Base-by-base conservation (phyloP, 2,329 filamentous ascomycete species). In the Celoporthe dispersa region DNA sequence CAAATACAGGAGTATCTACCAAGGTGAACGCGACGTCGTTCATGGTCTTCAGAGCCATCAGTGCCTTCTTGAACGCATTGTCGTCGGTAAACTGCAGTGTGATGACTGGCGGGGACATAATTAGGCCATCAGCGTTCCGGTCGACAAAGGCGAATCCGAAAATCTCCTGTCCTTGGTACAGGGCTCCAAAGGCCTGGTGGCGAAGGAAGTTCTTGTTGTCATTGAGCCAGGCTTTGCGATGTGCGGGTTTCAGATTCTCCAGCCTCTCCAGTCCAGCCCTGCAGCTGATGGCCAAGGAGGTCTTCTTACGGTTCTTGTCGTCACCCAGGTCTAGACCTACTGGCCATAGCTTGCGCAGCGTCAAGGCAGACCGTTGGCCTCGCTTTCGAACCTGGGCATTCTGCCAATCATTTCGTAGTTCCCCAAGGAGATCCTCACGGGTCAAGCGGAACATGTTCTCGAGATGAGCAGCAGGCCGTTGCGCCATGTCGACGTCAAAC, bases 361-460 rank as follows among this genome's bases (percentile, higher is more conserved):
- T 76, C 6, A 80, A 69, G 1, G 80, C 74, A 69, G 70, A 76
- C 51, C 82, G 78, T 28, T 81, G 75, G 19, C 83, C 84, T 71
- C 81, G 83, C 73, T 85, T 88, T n/a, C 79, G 80, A 0, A 84
- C 84, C 14, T 77, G 80, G 0, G 85, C 82, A 5, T 84, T 79
- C 37, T 88, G 83, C 0, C 91, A 77, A 63, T 91, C 90, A 11
- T 89, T 86, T 1, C 88, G 84, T 2, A 94, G 80, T 72, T 91
- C 90, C 0, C 83, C 86, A 0, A 94, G 79, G 84, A 93, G 90
- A 72, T 94, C 91, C 73, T 94, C 91, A 2, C 92, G 82, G 0
- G 93, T 80, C 0, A 94, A 83, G 0, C 92, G 89, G 73, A 92
- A 94, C 66, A 93, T 89, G 75, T 91, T 92, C 74, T 92, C 91